A percentile compares a stretch with the other conserved stretches of the same genome.
Conservation (phyloP, 2,329 filamentous ascomycete genomes). For the Neonectria punicea region DNA sequence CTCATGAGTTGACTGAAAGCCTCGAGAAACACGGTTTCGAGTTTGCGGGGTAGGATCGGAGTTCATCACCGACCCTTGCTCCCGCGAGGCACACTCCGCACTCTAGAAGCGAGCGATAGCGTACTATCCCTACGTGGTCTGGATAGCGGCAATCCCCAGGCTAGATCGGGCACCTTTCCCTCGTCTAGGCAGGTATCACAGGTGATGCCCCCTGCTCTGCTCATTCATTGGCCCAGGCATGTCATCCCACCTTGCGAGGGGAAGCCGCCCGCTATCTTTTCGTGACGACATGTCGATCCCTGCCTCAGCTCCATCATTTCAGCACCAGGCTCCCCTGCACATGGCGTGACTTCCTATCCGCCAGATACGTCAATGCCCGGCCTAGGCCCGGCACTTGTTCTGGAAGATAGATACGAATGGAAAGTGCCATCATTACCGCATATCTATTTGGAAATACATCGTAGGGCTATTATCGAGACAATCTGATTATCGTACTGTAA, state of each 20-base stretch:
- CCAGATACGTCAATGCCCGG: neutral
- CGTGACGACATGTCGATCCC: neutral
- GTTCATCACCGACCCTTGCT: slow-evolving; percentile 3
- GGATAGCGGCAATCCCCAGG: neutral
- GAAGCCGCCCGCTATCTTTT: neutral
- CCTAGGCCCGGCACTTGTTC: neutral
- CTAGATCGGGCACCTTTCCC: neutral
- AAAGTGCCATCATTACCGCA: too few species aligned
- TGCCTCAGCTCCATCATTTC: neutral
- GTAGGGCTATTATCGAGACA: too few species aligned
- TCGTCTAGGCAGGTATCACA: neutral
- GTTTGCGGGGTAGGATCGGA: slow-evolving; percentile 8
- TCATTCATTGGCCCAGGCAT: neutral
- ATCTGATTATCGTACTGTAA: neutral
- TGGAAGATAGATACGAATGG: too few species aligned
- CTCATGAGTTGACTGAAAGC: neutral
- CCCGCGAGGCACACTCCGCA: neutral
- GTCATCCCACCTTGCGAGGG: neutral
- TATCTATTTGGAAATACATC: too few species aligned
- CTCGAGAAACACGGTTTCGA: neutral
- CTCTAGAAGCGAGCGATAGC: neutral
- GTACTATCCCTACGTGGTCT: neutral
- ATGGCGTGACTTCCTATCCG: neutral
- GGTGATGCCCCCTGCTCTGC: neutral
- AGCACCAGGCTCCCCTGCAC: neutral